These are phyloP conservation scores for Aspergillus melleus DNA, from an alignment of 2,329 filamentous ascomycete genomes.

Conservation along the genomic window DNA sequence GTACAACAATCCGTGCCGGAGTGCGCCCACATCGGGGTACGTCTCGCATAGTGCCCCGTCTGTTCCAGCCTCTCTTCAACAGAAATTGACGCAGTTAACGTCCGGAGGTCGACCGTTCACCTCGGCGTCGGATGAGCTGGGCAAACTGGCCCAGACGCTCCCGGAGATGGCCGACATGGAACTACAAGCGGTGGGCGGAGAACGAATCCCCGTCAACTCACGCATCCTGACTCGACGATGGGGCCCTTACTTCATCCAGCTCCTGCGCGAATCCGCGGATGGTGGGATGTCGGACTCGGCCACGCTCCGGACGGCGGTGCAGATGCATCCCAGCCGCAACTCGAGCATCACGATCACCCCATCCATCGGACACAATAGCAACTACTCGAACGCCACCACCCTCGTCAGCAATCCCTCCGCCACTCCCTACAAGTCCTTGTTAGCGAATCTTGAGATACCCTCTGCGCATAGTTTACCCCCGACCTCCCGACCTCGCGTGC, in stretches of 20 bases:
- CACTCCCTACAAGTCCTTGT: constrained; percentile 32
- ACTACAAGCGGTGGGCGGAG: constrained; percentile 84
- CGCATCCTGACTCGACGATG: constrained; percentile 82
- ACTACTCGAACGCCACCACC: constrained; percentile 45
- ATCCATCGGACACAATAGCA: constrained; percentile 43
- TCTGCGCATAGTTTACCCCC: constrained; percentile 56
- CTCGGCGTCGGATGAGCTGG: constrained; percentile 78
- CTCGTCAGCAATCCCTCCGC: constrained; percentile 35
- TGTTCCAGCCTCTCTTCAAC: constrained; percentile 56
- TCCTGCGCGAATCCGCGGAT: constrained; percentile 76
- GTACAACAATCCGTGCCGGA: constrained; percentile 89
- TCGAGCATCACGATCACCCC: constrained; percentile 84
- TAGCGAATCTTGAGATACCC: constrained; percentile 51
- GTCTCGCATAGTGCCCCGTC: constrained; percentile 76
- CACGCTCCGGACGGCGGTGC: constrained; percentile 67
- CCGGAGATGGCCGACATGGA: constrained; percentile 97
- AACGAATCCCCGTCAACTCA: constrained; percentile 91
- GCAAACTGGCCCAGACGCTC: constrained; percentile 73
- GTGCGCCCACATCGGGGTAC: constrained; percentile 76
- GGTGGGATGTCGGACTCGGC: constrained; percentile 70
- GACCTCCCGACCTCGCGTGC: constrained; percentile 71
- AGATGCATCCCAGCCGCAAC: constrained; percentile 64
- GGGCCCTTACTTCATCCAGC: constrained; percentile 93
- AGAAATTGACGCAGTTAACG: constrained; percentile 52
- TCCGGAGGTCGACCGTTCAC: constrained; percentile 76